Percentiles rank a stretch among this genome's conserved stretches.
These are phyloP conservation scores for Fusarium nisikadoi DNA, from an alignment of 2,329 filamentous ascomycete genomes.

Conservation along the genomic window DNA sequence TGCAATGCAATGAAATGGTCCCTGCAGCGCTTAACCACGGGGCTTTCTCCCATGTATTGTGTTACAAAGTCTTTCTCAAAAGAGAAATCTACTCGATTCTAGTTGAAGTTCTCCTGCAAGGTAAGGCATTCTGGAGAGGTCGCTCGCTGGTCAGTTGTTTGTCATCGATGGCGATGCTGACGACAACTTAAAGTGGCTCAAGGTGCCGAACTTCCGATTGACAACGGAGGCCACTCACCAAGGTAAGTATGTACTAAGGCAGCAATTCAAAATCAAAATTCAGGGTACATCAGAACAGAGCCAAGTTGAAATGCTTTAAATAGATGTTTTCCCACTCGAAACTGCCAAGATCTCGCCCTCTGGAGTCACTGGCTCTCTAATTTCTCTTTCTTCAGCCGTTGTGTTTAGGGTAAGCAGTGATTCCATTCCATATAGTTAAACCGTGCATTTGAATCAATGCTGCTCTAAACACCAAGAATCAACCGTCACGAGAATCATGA, in stretches of 20 bases:
- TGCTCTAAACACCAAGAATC: neutral
- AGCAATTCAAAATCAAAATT: no score
- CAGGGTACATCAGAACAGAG: neutral
- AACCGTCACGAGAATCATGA: neutral
- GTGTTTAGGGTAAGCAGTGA: neutral
- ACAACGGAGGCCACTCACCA: neutral
- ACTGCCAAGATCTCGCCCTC: neutral
- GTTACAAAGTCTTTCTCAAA: neutral
- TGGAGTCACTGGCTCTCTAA: neutral
- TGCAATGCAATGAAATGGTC: neutral
- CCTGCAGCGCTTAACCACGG: constrained; percentile 5
- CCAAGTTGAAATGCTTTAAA: neutral
- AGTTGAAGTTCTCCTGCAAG: neutral
- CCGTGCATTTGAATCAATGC: neutral
- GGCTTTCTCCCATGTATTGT: neutral
- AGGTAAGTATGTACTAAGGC: no score
- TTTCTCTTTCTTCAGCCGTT: neutral
- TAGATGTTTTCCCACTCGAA: neutral
- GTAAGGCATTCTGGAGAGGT: neutral
- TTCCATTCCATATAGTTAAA: neutral
- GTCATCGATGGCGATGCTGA: constrained; percentile 13
- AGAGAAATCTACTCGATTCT: neutral
- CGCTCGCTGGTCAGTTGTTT: neutral
- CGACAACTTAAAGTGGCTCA: constrained; percentile 23
- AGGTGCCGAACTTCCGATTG: constrained; percentile 26